These are phyloP conservation scores for Blastobotrys illinoisensis DNA, from an alignment of 1,139 yeast genomes.

Conservation along the genomic window DNA sequence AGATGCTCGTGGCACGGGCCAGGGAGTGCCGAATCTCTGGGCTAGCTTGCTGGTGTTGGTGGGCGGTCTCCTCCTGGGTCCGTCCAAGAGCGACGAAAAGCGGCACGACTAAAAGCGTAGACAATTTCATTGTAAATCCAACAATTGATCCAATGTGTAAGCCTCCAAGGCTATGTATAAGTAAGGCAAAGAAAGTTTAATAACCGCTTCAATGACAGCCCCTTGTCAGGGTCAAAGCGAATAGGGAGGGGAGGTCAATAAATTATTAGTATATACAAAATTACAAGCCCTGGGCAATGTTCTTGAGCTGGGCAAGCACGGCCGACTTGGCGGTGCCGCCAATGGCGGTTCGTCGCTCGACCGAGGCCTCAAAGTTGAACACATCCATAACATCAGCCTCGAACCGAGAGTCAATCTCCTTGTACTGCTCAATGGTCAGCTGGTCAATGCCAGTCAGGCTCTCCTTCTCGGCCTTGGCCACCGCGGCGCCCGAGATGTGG, in stretches of 20 bases:
- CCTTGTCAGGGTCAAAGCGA: neutral
- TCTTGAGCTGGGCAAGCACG: slow-evolving; percentile 64
- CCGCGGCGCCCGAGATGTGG: slow-evolving; percentile 97
- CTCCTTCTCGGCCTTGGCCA: slow-evolving; percentile 76
- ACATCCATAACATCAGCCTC: slow-evolving; percentile 73
- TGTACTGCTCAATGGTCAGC: slow-evolving; percentile 68
- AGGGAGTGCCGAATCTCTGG: neutral
- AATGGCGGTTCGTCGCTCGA: slow-evolving; percentile 91
- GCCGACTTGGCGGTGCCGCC: slow-evolving; percentile 97
- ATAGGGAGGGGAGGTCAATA: neutral
- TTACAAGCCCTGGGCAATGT: slow-evolving; percentile 15
- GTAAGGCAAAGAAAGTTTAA: too few species aligned
- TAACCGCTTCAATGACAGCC: neutral
- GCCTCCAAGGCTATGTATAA: too few species aligned
- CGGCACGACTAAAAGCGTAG: neutral
- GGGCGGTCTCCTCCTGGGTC: neutral
- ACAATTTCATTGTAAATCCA: neutral
- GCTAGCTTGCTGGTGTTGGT: neutral
- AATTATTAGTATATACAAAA: neutral
- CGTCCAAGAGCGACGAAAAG: neutral
- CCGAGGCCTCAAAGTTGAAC: slow-evolving; percentile 87
- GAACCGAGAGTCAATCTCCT: slow-evolving; percentile 74
- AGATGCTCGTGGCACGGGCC: neutral
- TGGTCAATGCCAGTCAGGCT: slow-evolving; percentile 74
- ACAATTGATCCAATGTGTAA: too few species aligned